A percentile compares a stretch with the other conserved stretches of the same genome.
These are phyloP conservation scores for Pestalotiopsis sp. DNA, from an alignment of 2,329 filamentous ascomycete species.

Conservation along the genomic window DNA sequence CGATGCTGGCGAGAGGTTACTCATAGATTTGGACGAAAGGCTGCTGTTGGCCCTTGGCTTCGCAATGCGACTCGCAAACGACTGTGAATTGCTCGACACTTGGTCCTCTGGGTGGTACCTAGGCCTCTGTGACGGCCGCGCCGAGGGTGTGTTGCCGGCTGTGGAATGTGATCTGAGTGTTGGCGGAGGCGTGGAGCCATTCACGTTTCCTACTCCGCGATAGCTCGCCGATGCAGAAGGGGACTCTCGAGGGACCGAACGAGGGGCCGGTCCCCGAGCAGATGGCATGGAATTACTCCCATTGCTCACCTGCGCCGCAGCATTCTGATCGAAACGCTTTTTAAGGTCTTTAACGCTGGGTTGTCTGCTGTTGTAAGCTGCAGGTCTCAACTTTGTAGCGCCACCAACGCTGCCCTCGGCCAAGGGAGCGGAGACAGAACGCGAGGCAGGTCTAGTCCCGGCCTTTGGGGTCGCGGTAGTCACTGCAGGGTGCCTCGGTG, in stretches of 20 bases:
- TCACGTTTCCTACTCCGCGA: slow-evolving; percentile 27
- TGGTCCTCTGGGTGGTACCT: slow-evolving; percentile 54
- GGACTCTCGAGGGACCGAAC: slow-evolving; percentile 37
- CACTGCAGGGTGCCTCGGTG: slow-evolving; percentile 48
- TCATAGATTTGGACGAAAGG: slow-evolving; percentile 46
- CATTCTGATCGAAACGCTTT: slow-evolving; percentile 74
- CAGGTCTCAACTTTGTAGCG: slow-evolving; percentile 30
- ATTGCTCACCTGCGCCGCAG: slow-evolving; percentile 20
- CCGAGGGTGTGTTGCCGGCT: slow-evolving; percentile 24
- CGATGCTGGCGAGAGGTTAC: slow-evolving; percentile 38
- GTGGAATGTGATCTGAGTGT: slow-evolving; percentile 30
- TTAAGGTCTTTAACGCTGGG: slow-evolving; percentile 81
- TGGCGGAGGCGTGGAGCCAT: slow-evolving; percentile 43
- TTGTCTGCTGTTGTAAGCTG: slow-evolving; percentile 41
- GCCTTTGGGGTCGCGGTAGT: slow-evolving; percentile 38
- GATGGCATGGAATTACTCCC: slow-evolving; percentile 30
- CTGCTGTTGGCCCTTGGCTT: slow-evolving; percentile 48
- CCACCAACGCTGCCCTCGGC: slow-evolving; percentile 43
- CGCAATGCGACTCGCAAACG: slow-evolving; percentile 61
- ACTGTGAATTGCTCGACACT: slow-evolving; percentile 56
- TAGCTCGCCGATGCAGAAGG: slow-evolving; percentile 37
- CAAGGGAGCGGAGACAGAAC: slow-evolving; percentile 60
- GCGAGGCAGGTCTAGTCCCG: slow-evolving; percentile 44
- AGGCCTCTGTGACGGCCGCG: slow-evolving; percentile 44
- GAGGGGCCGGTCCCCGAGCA: slow-evolving; percentile 35